Conservation (phyloP, 768 basidiomycete species). For the Collybia mongolica region DNA sequence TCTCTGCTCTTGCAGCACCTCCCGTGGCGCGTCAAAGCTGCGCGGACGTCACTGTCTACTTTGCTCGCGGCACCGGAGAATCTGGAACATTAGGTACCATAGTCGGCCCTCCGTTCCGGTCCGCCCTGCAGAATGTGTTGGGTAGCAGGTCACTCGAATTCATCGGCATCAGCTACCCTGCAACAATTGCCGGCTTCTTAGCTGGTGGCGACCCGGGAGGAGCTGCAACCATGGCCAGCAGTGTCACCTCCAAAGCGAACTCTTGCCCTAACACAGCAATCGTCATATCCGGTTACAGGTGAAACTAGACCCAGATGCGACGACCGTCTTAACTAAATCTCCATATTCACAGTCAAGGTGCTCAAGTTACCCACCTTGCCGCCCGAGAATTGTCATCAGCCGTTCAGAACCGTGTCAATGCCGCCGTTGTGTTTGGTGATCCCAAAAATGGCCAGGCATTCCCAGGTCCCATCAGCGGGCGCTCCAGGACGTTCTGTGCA, state of each 20-base stretch:
- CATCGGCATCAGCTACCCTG: constrained; percentile 34
- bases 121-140: constrained; percentile 26
- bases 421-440: constrained; percentile 22
- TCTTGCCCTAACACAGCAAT: constrained; percentile 31
- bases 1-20: constrained; percentile 21
- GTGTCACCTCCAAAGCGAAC: constrained; percentile 23
- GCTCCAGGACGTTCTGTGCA: constrained; percentile 19
- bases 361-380: constrained; percentile 37
- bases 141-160: constrained; percentile 30
- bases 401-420: constrained; percentile 17
- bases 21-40: constrained; percentile 20
- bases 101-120: constrained; percentile 35
- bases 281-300: constrained; percentile 35
- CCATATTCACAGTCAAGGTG: constrained; percentile 26
- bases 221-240: constrained; percentile 31
- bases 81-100: constrained; percentile 28
- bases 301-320: background rate
- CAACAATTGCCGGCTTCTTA: constrained; percentile 32
- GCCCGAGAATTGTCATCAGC: constrained; percentile 29
- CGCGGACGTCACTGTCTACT: constrained; percentile 32
- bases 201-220: constrained; percentile 34
- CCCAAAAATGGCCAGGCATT: constrained; percentile 20
- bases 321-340: too few relatives aligned
- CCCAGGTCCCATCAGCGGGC: constrained; percentile 13
- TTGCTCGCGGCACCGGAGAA: constrained; percentile 37